Base-by-base conservation (phyloP, 2,329 filamentous ascomycete genomes). In the Dactylonectria macrodidyma region DNA sequence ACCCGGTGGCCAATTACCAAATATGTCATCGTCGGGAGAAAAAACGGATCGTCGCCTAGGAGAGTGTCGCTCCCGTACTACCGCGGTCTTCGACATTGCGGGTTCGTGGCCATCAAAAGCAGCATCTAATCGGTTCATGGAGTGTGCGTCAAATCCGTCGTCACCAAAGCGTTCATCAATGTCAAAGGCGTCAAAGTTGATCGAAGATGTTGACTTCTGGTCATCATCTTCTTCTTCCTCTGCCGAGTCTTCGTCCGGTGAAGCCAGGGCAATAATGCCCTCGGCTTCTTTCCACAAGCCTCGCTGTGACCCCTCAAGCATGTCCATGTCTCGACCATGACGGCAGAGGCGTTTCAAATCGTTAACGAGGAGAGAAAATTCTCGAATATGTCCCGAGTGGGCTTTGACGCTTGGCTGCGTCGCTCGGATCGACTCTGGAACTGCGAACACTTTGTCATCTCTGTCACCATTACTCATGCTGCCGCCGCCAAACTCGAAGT, bases 211-310 rank as follows among this genome's bases (percentile, higher is more conserved):
- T 3, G 80, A 80, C n/a, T 79, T 79, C 19, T 80, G 78, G 33
- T 82, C 80, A 6, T 80, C 79, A 12, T 81, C 59, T 46, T 76
- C 71, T 1, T 44, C 26, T 16, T 79, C 79, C 12, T 84, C 82
- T 6, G 82, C 73, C 36, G 85, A 84, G 55, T 92, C 90, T 55
- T 88, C 85, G 68, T 92, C 90, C 1, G 90, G 90, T 1, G 90
- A 91, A 52, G 93, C 94, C n/a, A 97, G 84, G 38, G 93, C 92
- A 77, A 97, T 96, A 81, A 97, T 95, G 14, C 93, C 93, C 78
- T 96, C 93, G 1, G 94, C 93, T 78, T 96, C 93, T 74, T 90
- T 89, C 93, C 93, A 97, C 54, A 93, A 84, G 12, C 84, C 82
- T 12, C 86, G 85, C 24, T 90, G 86, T 6, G 86, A 78, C 7